A percentile compares a stretch with the other conserved stretches of the same genome.
phyloP scores from a whole-genome alignment of 2,329 filamentous ascomycete species.

The Diaporthe amygdali region DNA sequence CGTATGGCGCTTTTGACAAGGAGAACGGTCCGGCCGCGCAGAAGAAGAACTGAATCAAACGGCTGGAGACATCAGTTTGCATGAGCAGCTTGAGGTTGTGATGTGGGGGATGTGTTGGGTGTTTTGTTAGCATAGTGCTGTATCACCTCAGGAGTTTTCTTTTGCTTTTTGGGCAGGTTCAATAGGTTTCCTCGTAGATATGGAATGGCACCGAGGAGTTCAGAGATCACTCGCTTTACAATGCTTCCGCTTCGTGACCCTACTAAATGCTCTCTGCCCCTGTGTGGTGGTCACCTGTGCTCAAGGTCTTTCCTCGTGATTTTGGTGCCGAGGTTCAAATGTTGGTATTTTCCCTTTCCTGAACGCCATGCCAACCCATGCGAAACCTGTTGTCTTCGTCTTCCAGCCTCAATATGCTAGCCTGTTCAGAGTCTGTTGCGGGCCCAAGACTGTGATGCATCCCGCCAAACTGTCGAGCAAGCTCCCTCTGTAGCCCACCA shows the following conservation, averaged over 20 bases:
- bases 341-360: conserved; percentile 18
- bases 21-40: conserved; percentile 89
- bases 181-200: neutral
- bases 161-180: conserved; percentile 3
- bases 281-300: neutral
- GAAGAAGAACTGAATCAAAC: conserved; percentile 67
- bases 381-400: neutral
- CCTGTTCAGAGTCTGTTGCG: too few relatives aligned
- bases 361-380: conserved; percentile 20
- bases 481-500: neutral
- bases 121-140: neutral
- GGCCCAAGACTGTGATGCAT: neutral
- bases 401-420: too few relatives aligned
- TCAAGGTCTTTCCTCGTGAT: neutral
- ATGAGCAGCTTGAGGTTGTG: conserved; percentile 25
- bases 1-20: conserved; percentile 95
- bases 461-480: neutral
- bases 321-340: neutral
- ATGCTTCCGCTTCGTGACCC: neutral
- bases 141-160: neutral
- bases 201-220: neutral
- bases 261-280: neutral
- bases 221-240: neutral
- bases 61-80: conserved; percentile 38
- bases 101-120: neutral